These are phyloP conservation scores for Penicillium waksmanii DNA, from an alignment of 495 filamentous ascomycete species.

Conservation along the genomic window DNA sequence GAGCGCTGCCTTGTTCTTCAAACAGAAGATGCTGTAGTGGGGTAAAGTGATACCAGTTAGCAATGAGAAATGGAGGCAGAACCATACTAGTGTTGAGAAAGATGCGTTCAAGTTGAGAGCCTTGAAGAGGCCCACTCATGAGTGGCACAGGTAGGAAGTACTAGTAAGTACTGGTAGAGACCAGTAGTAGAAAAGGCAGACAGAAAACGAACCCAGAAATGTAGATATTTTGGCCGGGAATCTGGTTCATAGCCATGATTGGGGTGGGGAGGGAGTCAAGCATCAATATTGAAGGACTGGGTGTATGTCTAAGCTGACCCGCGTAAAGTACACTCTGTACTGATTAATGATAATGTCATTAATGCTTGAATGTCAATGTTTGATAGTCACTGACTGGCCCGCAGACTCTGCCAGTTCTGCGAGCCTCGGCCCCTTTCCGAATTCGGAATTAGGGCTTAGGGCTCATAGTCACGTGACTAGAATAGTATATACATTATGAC, in stretches of 20 bases:
- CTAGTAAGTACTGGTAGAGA: too few relatives aligned
- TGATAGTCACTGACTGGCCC: not conserved
- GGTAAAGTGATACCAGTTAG: conserved; percentile 10
- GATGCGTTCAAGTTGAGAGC: too few relatives aligned
- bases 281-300: not conserved
- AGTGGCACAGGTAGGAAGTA: too few relatives aligned
- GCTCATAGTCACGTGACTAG: not conserved
- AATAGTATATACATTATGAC: not conserved
- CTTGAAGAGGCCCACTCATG: too few relatives aligned
- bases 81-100: too few relatives aligned
- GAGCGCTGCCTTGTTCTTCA: conserved; percentile 69
- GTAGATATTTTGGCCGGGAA: conserved; percentile 76
- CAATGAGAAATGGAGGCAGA: not conserved
- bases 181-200: not conserved
- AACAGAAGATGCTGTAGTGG: conserved; percentile 68
- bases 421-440: conserved; percentile 22
- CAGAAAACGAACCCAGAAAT: conserved; percentile 75
- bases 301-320: too few relatives aligned
- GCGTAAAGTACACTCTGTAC: not conserved
- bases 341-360: not conserved
- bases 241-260: conserved; percentile 51
- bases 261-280: not conserved
- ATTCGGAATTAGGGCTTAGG: not conserved
- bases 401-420: conserved; percentile 8
- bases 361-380: not conserved